phyloP scores from a whole-genome alignment of 169 alveolate species.

The Plasmodium chabaudi region DNA sequence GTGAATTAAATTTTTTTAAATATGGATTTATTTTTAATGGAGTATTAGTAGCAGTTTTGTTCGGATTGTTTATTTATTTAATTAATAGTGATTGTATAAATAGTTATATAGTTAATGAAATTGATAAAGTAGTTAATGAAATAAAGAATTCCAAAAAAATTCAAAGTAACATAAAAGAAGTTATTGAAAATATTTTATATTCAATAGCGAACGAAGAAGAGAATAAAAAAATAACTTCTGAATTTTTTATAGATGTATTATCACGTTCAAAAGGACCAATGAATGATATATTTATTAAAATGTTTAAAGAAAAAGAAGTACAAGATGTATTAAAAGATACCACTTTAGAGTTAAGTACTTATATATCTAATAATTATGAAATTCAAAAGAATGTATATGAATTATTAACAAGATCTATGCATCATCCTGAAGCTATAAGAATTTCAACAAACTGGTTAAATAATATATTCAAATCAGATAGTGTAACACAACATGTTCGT shows the following conservation, averaged over 20 bases:
- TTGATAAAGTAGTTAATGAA: conserved; percentile 17
- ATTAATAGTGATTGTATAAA: conserved; percentile 12
- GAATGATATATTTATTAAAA: conserved; percentile 13
- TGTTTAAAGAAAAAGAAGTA: conserved; percentile 26
- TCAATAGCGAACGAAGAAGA: background rate
- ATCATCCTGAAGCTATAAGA: conserved; percentile 15
- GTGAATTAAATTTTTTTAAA: conserved; percentile 3
- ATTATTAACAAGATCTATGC: conserved; percentile 22
- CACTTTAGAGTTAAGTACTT: background rate
- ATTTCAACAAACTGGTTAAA: conserved; percentile 23
- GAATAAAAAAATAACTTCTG: conserved; percentile 14
- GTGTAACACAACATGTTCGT: conserved; percentile 22
- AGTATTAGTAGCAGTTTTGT: background rate
- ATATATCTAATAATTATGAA: conserved; percentile 23
- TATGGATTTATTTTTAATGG: conserved; percentile 5
- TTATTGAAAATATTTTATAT: conserved; percentile 4
- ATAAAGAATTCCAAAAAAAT: conserved; percentile 9
- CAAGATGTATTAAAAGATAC: background rate
- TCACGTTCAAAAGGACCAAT: conserved; percentile 10
- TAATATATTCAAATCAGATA: conserved; percentile 14
- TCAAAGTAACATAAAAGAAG: conserved; percentile 12
- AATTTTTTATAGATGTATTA: conserved; percentile 11
- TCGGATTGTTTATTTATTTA: background rate
- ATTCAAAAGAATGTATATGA: conserved; percentile 12
- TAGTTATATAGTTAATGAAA: background rate